Evolutionary conservation across 2,329 filamentous ascomycete genomes (phyloP).

Genomic region (Apiospora malaysiana): DNA sequence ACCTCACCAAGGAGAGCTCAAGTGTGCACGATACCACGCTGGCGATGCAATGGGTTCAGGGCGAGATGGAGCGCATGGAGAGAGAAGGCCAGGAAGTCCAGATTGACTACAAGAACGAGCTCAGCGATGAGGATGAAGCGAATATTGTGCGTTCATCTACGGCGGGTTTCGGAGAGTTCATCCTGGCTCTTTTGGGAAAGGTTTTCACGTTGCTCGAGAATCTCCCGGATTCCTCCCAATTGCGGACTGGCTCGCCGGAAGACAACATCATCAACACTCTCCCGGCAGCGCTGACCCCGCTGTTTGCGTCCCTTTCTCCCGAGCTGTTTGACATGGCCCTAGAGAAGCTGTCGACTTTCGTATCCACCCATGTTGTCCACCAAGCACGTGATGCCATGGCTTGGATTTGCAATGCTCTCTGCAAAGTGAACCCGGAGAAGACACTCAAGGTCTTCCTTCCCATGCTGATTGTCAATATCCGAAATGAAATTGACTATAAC

Average conservation of each 20-base stretch:
- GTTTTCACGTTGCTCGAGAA: conserved; percentile 97
- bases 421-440: conserved; percentile 94
- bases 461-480: conserved; percentile 88
- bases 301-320: conserved; percentile 89
- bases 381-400: conserved; percentile 98
- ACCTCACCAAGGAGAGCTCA: conserved; percentile 72
- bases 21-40: conserved; percentile 75
- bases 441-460: conserved; percentile 90
- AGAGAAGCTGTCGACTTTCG: conserved; percentile 90
- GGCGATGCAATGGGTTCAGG: conserved; percentile 91
- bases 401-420: conserved; percentile 95
- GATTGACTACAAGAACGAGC: conserved; percentile 81
- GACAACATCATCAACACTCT: conserved; percentile 97
- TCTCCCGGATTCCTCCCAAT: conserved; percentile 84
- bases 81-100: conserved; percentile 82
- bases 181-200: conserved; percentile 87
- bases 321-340: conserved; percentile 92
- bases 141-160: conserved; percentile 92
- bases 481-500: conserved; percentile 96
- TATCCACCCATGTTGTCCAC: conserved; percentile 92
- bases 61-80: conserved; percentile 93
- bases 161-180: conserved; percentile 90
- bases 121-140: conserved; percentile 86
- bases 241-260: conserved; percentile 90
- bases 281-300: conserved; percentile 86